A percentile compares a stretch with the other conserved stretches of the same genome.
Conservation (phyloP, 768 basidiomycete genomes). For the Cystoderma amianthinum region DNA sequence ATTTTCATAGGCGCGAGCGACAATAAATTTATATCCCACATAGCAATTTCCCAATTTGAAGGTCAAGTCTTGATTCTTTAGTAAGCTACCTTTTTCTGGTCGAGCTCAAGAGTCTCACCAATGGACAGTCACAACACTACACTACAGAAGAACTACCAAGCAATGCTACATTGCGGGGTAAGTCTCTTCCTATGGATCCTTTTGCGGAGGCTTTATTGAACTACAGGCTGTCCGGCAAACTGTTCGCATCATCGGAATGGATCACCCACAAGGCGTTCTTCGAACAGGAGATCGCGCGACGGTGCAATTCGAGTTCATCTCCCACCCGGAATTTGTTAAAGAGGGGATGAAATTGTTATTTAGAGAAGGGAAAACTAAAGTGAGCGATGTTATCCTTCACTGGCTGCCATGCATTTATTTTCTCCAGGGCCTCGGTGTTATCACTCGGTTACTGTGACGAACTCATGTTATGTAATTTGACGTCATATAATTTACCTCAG, state of each 20-base stretch:
- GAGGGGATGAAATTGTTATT: constrained; percentile 92
- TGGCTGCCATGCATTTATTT: constrained; percentile 5
- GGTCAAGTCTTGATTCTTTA: constrained; percentile 92
- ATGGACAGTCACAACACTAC: constrained; percentile 78
- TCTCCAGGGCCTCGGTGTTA: constrained; percentile 66
- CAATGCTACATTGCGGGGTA: constrained; percentile 91
- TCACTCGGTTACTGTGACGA: constrained; percentile 55
- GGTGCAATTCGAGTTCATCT: constrained; percentile 93
- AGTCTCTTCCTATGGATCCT: constrained; percentile 14
- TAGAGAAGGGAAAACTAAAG: constrained; percentile 95
- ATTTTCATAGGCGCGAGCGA: background rate
- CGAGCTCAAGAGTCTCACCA: constrained; percentile 3
- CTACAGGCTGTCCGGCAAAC: constrained; percentile 85
- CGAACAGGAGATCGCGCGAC: constrained; percentile 94
- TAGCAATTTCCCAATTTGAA: constrained; percentile 82
- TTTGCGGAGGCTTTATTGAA: background rate
- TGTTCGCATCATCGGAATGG: constrained; percentile 84
- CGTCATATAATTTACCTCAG: too few relatives aligned
- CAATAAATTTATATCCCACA: background rate
- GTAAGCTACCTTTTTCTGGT: constrained; percentile 34
- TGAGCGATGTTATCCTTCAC: too few relatives aligned
- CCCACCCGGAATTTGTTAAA: constrained; percentile 87
- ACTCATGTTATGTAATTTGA: background rate
- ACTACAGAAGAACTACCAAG: constrained; percentile 90
- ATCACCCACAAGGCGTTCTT: constrained; percentile 82